A percentile compares a stretch with the other conserved stretches of the same genome.
Evolutionary conservation across 345 rosid genomes (phyloP).

Genomic region (Eucalyptus tenuipes): DNA sequence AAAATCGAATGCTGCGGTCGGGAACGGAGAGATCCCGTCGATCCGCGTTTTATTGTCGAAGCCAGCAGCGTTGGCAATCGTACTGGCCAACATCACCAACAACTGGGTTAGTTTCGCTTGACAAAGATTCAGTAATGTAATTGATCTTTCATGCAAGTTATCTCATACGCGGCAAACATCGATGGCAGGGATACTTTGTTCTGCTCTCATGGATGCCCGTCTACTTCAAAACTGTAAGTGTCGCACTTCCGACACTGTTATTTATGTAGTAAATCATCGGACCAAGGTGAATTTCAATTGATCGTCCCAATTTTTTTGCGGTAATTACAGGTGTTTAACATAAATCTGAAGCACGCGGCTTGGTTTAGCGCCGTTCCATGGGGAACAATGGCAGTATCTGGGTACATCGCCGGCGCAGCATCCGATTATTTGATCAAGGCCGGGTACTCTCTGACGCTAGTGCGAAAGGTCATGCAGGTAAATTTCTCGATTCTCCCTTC

Average conservation of each 20-base stretch:
- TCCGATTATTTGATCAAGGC: slow-evolving; percentile 61
- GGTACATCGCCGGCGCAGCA: slow-evolving; percentile 65
- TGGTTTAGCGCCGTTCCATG: slow-evolving; percentile 98
- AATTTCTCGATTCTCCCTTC: background rate
- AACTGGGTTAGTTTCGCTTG: slow-evolving; percentile 63
- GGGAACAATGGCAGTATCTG: slow-evolving; percentile 86
- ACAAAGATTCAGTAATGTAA: background rate
- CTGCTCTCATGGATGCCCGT: slow-evolving; percentile 98
- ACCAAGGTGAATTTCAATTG: background rate
- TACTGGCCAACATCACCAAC: slow-evolving; percentile 75
- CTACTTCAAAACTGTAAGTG: slow-evolving; percentile 76
- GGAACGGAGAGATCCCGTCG: slow-evolving; percentile 29
- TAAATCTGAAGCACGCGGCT: slow-evolving; percentile 92
- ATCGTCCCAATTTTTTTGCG: background rate
- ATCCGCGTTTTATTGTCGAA: slow-evolving; percentile 50
- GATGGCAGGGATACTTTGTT: slow-evolving; percentile 85
- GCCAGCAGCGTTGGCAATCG: slow-evolving; percentile 81
- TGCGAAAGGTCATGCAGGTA: slow-evolving; percentile 96
- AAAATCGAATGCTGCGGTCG: slow-evolving; percentile 20
- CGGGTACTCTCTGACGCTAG: slow-evolving; percentile 65
- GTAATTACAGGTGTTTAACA: slow-evolving; percentile 50
- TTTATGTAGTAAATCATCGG: background rate
- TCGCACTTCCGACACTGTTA: background rate
- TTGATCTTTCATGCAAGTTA: background rate
- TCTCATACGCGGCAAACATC: background rate